These are phyloP conservation scores for Asterionellopsis glacialis DNA, from an alignment of 108 stramenopile genomes.

Conservation along the genomic window DNA sequence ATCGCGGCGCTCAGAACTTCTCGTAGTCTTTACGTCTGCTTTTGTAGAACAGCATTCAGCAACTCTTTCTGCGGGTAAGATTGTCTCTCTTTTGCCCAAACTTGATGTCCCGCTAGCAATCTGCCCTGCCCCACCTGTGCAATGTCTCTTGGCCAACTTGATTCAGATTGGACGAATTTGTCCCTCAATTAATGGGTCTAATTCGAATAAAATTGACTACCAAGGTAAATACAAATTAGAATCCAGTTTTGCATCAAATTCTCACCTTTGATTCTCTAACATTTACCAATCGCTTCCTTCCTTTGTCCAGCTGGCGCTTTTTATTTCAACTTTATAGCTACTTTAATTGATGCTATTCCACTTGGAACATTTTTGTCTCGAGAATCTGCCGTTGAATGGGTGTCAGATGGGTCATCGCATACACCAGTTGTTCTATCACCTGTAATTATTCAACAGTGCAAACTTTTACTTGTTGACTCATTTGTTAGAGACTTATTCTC, in stretches of 20 bases:
- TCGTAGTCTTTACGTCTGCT: conserved; percentile 32
- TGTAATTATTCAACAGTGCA: conserved; percentile 70
- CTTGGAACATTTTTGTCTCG: conserved; percentile 60
- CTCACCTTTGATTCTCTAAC: not conserved
- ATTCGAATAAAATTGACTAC: conserved; percentile 33
- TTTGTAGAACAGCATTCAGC: conserved; percentile 32
- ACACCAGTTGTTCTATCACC: conserved; percentile 66
- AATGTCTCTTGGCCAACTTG: conserved; percentile 70
- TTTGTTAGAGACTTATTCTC: conserved; percentile 63
- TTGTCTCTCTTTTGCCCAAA: conserved; percentile 35
- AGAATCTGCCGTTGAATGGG: conserved; percentile 76
- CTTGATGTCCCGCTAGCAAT: conserved; percentile 50
- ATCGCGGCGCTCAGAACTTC: conserved; percentile 2
- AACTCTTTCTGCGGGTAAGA: conserved; percentile 31
- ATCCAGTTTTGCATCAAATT: not conserved
- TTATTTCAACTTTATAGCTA: conserved; percentile 61
- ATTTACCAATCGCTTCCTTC: not conserved
- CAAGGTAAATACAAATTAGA: conserved; percentile 9
- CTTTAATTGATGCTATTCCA: conserved; percentile 63
- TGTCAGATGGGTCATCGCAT: conserved; percentile 62
- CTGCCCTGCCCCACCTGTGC: conserved; percentile 61
- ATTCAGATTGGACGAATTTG: conserved; percentile 54
- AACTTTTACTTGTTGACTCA: conserved; percentile 47
- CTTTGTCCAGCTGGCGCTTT: conserved; percentile 29
- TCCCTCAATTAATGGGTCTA: conserved; percentile 41